Base-by-base conservation (phyloP, 106 monocot genomes). In the Platanthera guangdongensis region DNA sequence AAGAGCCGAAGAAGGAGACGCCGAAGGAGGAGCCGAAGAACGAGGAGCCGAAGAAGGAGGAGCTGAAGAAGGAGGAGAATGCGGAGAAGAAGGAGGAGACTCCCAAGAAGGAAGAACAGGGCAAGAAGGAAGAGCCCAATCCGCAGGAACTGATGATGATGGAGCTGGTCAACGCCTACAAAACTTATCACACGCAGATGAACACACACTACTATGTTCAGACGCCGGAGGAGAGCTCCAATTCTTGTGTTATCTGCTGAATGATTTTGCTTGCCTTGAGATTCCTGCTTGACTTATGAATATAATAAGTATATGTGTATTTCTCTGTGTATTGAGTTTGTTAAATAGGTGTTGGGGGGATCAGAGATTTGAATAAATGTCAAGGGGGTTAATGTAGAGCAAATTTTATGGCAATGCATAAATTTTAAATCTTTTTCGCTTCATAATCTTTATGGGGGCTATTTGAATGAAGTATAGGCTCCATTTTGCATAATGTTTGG, bases 11-110 rank as follows among this genome's bases (percentile, higher is more conserved):
- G 10, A 77, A 80, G 45, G 80, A 80, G 49, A 75, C 75, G 51
- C 75, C 67, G 5, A 75, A 80, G 53, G 73, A 80, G 39, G 79
- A 79, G 39, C 39, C 39, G 39, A 39, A 39, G 39, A 39, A 2
- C 19, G 77, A 77, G 73, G 78, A 78, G 54, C 50, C 52, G 10
- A 75, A 80, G 53, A 77, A 80, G 47, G 79, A 79, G 45, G 79
- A 79, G 50, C 52, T 74, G 3, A 69, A 57, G 64, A 78, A 80
- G 71, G 64, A 87, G 22, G 50, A 76, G 28, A 78, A 65, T 32
- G 9, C 52, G 0, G 67, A 74, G 52, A 78, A 78, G 77, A 77
- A 82, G 70, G 77, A 78, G 32, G 78, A 78, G 12, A 53, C 48
- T 1, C 28, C 53, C 7, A 71, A 70, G 57, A 68, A 48, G 15